Percentiles rank a stretch among this genome's conserved stretches.
These are phyloP conservation scores for Phoenix dactylifera DNA, from an alignment of 176 grass and related monocot species.

Conservation along the genomic window DNA sequence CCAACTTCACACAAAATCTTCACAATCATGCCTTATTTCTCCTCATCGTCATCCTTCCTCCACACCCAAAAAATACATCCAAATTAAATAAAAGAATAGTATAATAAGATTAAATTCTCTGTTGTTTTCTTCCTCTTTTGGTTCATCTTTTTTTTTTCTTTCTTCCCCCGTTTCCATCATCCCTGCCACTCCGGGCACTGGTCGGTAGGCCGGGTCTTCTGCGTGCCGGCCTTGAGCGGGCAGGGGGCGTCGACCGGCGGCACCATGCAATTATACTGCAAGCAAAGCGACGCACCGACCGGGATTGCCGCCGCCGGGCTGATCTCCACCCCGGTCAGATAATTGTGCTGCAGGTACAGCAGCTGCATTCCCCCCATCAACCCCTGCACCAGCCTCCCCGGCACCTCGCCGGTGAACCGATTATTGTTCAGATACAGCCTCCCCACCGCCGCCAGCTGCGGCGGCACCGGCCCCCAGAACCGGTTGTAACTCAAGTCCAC, in stretches of 20 bases:
- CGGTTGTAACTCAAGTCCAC: conserved; percentile 89
- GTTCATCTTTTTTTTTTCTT: too few species aligned
- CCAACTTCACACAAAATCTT: too few species aligned
- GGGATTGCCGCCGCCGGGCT: conserved; percentile 60
- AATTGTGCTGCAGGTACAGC: conserved; percentile 97
- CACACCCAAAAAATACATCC: too few species aligned
- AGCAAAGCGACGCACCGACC: conserved; percentile 62
- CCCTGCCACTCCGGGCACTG: conserved; percentile 87
- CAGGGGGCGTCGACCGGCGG: conserved; percentile 77
- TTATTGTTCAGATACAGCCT: conserved; percentile 97
- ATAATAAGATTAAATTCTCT: too few species aligned
- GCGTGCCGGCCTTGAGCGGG: conserved; percentile 82
- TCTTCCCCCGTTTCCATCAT: conserved; percentile 6
- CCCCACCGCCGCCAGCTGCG: conserved; percentile 53
- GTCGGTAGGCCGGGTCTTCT: conserved; percentile 79
- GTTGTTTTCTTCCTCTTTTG: too few species aligned
- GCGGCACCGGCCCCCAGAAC: conserved; percentile 59
- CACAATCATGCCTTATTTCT: too few species aligned
- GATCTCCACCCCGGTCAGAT: conserved; percentile 79
- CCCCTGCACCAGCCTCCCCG: conserved; percentile 65
- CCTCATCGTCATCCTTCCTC: too few species aligned
- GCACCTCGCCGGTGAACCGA: conserved; percentile 86
- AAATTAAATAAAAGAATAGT: too few species aligned
- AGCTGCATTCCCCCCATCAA: conserved; percentile 67
- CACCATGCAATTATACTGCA: conserved; percentile 98